Base-by-base conservation (phyloP, 768 basidiomycete genomes). In the Dacryopinax spathularia region DNA sequence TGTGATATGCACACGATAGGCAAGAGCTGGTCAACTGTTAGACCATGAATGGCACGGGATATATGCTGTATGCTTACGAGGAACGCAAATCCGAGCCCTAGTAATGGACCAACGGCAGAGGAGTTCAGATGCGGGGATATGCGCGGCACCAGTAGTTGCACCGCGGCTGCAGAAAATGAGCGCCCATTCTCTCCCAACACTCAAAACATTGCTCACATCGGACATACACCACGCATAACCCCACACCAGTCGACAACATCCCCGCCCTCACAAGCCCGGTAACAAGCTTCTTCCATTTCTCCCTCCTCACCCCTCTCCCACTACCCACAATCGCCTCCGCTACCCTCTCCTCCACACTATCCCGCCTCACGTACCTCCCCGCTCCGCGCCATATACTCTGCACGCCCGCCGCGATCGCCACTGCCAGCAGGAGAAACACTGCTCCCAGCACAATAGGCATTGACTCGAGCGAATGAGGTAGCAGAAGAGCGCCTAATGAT, bases 251-350 rank as follows among this genome's bases (percentile, higher is more conserved):
- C 48, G 48, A 13, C 48, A 56, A 29, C 48, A 56, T 56, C 5
- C 48, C 48, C 5, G 29, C 29, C 48, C 20, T 56, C 9, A 20
- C 31, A 29, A 56, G 12, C 18, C 48, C 48, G 29, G 25, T 29
- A 29, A 56, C 48, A 29, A 56, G 48, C 48, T 56, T 56, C 48
- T 56, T 56, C 48, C 48, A 56, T 29, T 56, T 56, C 48, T 56
- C 48, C 48, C 48, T 25, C 10, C 48, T 13, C 5, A 56, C 29
- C 5, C 48, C 48, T 13, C 48, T 3, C 18, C 48, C 48, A 20
- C 48, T 56, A 3, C 48, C 48, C 25, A 25, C 22, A 9, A 56
- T 10, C 48, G 48, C 48, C 29, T 56, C 48, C 3, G 48, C 48
- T 7, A 56, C 48, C 13, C 48, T 22, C 29, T 56, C 48, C 48